Conservation (phyloP, 2,329 filamentous ascomycete genomes). For the Epicoccum nigrum region DNA sequence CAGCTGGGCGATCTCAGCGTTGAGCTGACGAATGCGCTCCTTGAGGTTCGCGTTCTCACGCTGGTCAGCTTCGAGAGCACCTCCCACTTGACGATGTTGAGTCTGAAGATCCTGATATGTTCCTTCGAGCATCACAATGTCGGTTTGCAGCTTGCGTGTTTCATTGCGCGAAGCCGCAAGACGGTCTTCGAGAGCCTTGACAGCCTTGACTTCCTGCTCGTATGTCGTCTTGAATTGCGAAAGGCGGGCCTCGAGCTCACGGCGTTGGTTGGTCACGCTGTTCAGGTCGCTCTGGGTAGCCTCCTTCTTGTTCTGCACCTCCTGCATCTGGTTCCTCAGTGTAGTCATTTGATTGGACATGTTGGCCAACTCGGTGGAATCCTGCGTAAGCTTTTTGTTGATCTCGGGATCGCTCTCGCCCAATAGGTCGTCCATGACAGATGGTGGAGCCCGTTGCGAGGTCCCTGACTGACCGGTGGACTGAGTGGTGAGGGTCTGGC, state of each 20-base stretch:
- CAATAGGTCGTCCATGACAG: conserved; percentile 80
- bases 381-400: conserved; percentile 83
- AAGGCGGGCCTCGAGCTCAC: conserved; percentile 87
- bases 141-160: conserved; percentile 81
- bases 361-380: conserved; percentile 92
- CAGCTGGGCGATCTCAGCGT: conserved; percentile 79
- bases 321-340: conserved; percentile 91
- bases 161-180: conserved; percentile 77
- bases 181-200: conserved; percentile 83
- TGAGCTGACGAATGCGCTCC: conserved; percentile 83
- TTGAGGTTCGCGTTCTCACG: conserved; percentile 86
- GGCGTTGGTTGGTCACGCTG: conserved; percentile 84
- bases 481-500: conserved; percentile 78
- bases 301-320: conserved; percentile 81
- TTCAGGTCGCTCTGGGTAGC: conserved; percentile 81
- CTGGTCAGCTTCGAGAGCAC: conserved; percentile 82
- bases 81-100: conserved; percentile 77
- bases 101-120: conserved; percentile 79
- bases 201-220: conserved; percentile 89
- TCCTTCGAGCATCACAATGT: conserved; percentile 82
- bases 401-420: conserved; percentile 82
- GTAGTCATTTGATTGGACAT: conserved; percentile 94
- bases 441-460: conserved; percentile 48
- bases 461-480: conserved; percentile 69
- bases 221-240: conserved; percentile 86